phyloP scores from a whole-genome alignment of 1,284 basidiomycete species.

The Rhizoctonia solani region DNA sequence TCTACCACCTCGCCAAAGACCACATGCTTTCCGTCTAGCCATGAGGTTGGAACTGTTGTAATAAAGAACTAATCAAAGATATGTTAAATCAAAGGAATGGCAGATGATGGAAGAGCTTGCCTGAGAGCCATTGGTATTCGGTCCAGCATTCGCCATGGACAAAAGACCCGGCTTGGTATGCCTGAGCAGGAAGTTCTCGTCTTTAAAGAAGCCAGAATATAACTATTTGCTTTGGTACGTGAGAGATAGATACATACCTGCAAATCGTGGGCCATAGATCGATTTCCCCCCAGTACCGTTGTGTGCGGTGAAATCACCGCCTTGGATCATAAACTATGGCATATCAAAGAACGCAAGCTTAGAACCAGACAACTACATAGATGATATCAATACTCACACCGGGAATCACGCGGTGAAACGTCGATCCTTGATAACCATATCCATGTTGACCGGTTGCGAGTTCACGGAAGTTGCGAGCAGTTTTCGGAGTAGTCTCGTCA shows the following conservation, averaged over 20 bases:
- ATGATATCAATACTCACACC: slow-evolving; percentile 7
- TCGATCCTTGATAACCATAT: slow-evolving; percentile 49
- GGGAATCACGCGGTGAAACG: slow-evolving; percentile 48
- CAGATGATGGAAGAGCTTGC: slow-evolving; percentile 36
- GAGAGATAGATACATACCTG: slow-evolving; percentile 23
- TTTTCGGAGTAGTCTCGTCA: slow-evolving; percentile 49
- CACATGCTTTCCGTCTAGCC: slow-evolving; percentile 81
- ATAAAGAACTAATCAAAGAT: slow-evolving; percentile 72
- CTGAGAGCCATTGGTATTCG: slow-evolving; percentile 71
- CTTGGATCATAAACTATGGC: slow-evolving; percentile 49
- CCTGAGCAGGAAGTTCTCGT: slow-evolving; percentile 50
- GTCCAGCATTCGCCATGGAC: slow-evolving; percentile 61
- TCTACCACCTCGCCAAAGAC: slow-evolving; percentile 77
- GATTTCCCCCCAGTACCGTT: slow-evolving; percentile 50
- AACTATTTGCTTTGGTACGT: neutral
- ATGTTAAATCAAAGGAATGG: slow-evolving; percentile 36
- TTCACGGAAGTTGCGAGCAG: slow-evolving; percentile 55
- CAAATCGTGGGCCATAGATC: slow-evolving; percentile 49
- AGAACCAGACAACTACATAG: neutral
- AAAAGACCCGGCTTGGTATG: slow-evolving; percentile 55
- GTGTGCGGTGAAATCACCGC: slow-evolving; percentile 56
- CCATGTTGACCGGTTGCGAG: slow-evolving; percentile 54
- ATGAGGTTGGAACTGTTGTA: slow-evolving; percentile 77
- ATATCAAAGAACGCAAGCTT: slow-evolving; percentile 32
- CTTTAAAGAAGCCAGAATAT: slow-evolving; percentile 38